Percentiles rank a stretch among this genome's conserved stretches.
These are phyloP conservation scores for Phytophthora pseudosyringae DNA, from an alignment of 352 stramenopile species.

Conservation along the genomic window DNA sequence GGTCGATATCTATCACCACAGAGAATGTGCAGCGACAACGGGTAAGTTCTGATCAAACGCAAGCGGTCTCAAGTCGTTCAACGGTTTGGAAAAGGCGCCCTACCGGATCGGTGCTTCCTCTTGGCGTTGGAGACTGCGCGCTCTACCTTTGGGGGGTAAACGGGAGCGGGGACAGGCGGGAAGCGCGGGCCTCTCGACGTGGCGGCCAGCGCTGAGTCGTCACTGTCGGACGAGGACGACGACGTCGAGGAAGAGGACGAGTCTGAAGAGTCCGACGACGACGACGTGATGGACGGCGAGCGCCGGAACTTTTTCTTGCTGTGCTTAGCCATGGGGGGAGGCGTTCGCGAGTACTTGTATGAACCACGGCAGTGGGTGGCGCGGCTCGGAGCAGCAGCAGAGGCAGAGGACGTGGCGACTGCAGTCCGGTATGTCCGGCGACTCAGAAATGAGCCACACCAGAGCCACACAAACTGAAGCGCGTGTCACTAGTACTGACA, in stretches of 20 bases:
- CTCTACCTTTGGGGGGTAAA: conserved; percentile 56
- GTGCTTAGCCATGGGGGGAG: conserved; percentile 26
- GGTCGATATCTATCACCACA: conserved; percentile 62
- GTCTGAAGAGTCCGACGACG: conserved; percentile 38
- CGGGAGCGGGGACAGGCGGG: conserved; percentile 50
- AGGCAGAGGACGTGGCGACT: conserved; percentile 5
- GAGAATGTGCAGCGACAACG: not conserved
- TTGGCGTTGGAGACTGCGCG: conserved; percentile 64
- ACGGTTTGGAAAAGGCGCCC: not conserved
- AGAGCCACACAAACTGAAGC: conserved; percentile 33
- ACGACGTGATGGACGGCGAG: conserved; percentile 58
- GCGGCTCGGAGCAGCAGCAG: conserved; percentile 8
- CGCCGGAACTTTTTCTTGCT: conserved; percentile 40
- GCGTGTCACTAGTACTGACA: conserved; percentile 5
- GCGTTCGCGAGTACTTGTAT: not conserved
- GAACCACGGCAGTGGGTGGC: not conserved
- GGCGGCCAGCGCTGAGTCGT: conserved; percentile 16
- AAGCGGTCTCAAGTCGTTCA: not conserved
- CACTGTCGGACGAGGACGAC: conserved; percentile 45
- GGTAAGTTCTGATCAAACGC: conserved; percentile 10
- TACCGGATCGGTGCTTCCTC: conserved; percentile 78
- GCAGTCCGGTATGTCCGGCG: too few species aligned
- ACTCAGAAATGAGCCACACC: conserved; percentile 29
- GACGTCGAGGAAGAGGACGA: conserved; percentile 43
- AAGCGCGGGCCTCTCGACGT: conserved; percentile 44